Base-by-base conservation (phyloP, 2,329 filamentous ascomycete species). In the Sporothrix protearum region DNA sequence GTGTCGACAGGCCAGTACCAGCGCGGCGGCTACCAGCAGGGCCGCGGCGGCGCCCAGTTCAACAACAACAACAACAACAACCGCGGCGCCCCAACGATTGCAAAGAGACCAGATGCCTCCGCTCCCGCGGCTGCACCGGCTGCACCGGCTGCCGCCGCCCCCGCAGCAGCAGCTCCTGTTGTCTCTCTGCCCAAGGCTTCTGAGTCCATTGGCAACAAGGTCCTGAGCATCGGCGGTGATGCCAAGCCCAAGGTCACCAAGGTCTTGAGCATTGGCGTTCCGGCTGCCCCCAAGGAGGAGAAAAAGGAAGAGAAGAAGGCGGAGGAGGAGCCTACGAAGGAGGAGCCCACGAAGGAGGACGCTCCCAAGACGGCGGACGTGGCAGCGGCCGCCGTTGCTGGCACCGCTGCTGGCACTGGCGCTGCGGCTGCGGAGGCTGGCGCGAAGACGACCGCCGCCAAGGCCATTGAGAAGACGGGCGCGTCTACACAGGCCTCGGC, bases 391-490 rank as follows among this genome's bases (percentile, higher is more conserved):
- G 70, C 73, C 6, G 71, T 71, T 19, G 71, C 73, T 10, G 72
- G 73, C 28, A 78, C 80, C 3, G 79, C 80, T 57, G 82, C 83
- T 53, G 67, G 63, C 42, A 53, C 64, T 7, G 71, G 73, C n/a
- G 73, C 64, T 0, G 80, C 82, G 69, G 78, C 79, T 25, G 78
- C 83, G 67, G 84, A 84, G 59, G 91, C 91, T 36, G 92, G 93
- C 39, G 86, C 94, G 73, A 97, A 97, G 83, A 90, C 92, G n/a
- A 85, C 91, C 1, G 95, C 94, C 4, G 85, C 89, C 68, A 97
- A 97, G 82, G 94, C 95, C 10, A 93, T 97, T 74, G 93, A 97
- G 78, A 97, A 97, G 86, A 91, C 92, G 0, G 92, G 94, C 70
- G 91, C 94, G n/a, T 36, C 69, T 79, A 57, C 71, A 47, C 85